These are phyloP conservation scores for Hydnum rufescens DNA, from an alignment of 768 basidiomycete species.

Conservation along the genomic window DNA sequence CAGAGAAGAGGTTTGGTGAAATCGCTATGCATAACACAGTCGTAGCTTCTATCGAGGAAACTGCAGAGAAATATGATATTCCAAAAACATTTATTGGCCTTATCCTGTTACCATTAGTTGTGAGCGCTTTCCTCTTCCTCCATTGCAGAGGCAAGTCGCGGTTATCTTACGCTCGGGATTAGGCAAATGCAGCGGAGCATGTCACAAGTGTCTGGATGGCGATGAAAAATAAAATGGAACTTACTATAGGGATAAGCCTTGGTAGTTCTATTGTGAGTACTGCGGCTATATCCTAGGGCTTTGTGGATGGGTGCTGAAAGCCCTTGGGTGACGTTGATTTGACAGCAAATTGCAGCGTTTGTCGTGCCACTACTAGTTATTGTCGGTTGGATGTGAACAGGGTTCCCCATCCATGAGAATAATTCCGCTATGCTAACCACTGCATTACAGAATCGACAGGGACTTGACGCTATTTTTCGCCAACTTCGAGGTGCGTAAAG, in stretches of 20 bases:
- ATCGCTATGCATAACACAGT: slow-evolving; percentile 28
- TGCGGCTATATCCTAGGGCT: neutral
- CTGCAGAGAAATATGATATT: slow-evolving; percentile 57
- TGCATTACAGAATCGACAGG: slow-evolving; percentile 32
- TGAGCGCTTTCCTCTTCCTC: too few relatives aligned
- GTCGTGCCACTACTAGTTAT: slow-evolving; percentile 77
- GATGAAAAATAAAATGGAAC: slow-evolving; percentile 48
- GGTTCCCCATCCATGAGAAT: slow-evolving; percentile 24
- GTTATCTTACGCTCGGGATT: slow-evolving; percentile 1
- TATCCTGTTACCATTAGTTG: slow-evolving; percentile 75
- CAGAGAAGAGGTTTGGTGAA: neutral
- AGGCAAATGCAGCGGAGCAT: slow-evolving; percentile 77
- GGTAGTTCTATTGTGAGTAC: slow-evolving; percentile 58
- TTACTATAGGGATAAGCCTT: slow-evolving; percentile 63
- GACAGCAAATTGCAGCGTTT: slow-evolving; percentile 71
- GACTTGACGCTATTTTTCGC: slow-evolving; percentile 66
- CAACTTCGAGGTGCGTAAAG: slow-evolving; percentile 64
- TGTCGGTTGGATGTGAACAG: slow-evolving; percentile 55
- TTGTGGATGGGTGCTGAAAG: neutral
- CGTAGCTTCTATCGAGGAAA: slow-evolving; percentile 85
- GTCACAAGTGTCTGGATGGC: slow-evolving; percentile 66
- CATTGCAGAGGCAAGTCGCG: slow-evolving; percentile 12
- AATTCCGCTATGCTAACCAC: neutral
- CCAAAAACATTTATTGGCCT: slow-evolving; percentile 74
- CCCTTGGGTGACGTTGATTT: too few relatives aligned